Evolutionary conservation across 768 basidiomycete genomes (phyloP), one percentile per base, ranked within the genome.

Genomic region (Amanita pallidorosea): DNA sequence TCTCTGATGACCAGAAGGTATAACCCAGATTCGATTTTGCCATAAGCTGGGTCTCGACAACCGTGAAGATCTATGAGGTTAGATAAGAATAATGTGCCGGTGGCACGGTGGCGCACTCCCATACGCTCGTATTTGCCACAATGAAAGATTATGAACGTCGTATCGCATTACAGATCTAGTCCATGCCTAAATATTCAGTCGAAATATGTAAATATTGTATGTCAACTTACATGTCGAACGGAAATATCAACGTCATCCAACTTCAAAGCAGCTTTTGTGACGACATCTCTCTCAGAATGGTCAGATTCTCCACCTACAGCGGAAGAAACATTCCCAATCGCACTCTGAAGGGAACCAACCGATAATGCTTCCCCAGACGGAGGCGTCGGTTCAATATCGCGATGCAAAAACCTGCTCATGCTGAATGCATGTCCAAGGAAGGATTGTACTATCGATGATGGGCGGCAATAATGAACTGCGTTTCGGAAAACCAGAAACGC

Each of bases 141-240:
- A 37, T 40, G n/a, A n/a, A 48, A 48, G 15, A 48, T 23, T 9
- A 48, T 37, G 25, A 48, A 48, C 8, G 47, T 48, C 5, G 31
- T 36, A 31, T 48, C 47, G n/a, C n/a, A 20, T n/a, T 0, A 25
- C 31, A 22, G 33, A 36, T 17, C 37, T 17, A 4, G 35, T 48
- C 47, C 47, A 48, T 20, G 47, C 47, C 47, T 48, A 35, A n/a
- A 7, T 4, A 25, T 4, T 25, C 25, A 25, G 25, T 25, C 25
- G 6, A 25, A 7, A 25, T 25, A 25, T 25, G 6, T 25, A 25
- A 25, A 25, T 5, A 2, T 25, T 25, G 25, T 1, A 25, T 25
- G 25, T 4, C 3, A 25, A 25, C 25, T 4, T 25, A 25, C 25
- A 25, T 25, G 25, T 4, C 25, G 25, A 25, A 25, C 25, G 25